Evolutionary conservation across 2,329 filamentous ascomycete genomes (phyloP).

Genomic region (Berkeleyomyces basicola): DNA sequence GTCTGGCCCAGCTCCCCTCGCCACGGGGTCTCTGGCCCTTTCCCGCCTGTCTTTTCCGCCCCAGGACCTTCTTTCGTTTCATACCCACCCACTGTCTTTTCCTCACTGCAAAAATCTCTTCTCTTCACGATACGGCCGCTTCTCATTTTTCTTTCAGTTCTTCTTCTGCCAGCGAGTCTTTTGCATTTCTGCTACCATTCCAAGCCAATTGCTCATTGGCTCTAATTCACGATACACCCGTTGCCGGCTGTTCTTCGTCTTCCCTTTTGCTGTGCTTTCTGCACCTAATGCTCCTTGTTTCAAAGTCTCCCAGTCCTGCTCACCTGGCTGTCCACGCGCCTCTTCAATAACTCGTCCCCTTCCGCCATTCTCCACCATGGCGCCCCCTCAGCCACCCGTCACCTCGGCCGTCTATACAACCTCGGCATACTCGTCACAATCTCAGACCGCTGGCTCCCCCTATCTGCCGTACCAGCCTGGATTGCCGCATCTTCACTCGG

Average conservation of each 20-base stretch:
- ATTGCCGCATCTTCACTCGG: conserved; percentile 1
- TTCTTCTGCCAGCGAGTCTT: not conserved
- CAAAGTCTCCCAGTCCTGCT: not conserved
- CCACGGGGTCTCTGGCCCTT: no score
- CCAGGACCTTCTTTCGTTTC: not conserved
- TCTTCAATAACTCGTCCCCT: not conserved
- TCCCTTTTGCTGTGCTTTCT: not conserved
- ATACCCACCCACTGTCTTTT: not conserved
- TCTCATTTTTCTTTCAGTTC: not conserved
- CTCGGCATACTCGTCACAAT: conserved; percentile 4
- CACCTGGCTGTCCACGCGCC: not conserved
- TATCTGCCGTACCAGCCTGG: conserved; percentile 6
- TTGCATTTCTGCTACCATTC: not conserved
- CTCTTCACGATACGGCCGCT: conserved; percentile 1
- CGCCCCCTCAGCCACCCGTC: conserved; percentile 4
- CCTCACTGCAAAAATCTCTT: not conserved
- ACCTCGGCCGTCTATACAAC: conserved; percentile 4
- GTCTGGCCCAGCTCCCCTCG: no score
- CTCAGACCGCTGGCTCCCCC: not conserved
- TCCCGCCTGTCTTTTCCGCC: not conserved
- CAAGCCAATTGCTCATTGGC: not conserved
- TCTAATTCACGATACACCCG: not conserved
- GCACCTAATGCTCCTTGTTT: not conserved
- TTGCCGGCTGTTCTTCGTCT: not conserved
- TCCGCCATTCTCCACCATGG: not conserved